Percentiles rank a stretch among this genome's conserved stretches.
These are phyloP conservation scores for Conidiobolus incongruus DNA, from an alignment of 371 early-diverging fungal species.

Conservation along the genomic window DNA sequence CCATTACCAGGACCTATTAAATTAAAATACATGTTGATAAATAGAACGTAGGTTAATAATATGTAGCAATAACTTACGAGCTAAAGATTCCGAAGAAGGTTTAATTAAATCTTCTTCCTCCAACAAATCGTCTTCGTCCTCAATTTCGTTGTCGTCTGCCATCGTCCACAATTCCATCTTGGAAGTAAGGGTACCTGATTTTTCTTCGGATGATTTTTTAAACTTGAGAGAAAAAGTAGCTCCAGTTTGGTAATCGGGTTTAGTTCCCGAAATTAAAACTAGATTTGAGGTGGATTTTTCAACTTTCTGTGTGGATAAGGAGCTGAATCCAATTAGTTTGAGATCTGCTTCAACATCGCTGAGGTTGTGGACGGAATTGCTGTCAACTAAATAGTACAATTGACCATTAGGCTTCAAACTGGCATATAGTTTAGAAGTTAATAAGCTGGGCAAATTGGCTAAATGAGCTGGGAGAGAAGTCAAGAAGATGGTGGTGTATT, in stretches of 20 bases:
- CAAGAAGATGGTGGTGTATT: too few species aligned
- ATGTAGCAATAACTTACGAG: too few species aligned
- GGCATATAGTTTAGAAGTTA: too few species aligned
- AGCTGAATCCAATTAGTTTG: not conserved
- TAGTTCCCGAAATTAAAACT: conserved; percentile 36
- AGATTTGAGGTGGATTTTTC: conserved; percentile 12
- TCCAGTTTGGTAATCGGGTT: conserved; percentile 73
- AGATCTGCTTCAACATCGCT: not conserved
- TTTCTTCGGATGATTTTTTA: conserved; percentile 18
- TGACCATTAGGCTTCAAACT: not conserved
- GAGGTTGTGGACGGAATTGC: not conserved
- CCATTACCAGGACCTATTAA: conserved; percentile 33
- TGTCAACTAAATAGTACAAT: not conserved
- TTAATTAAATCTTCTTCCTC: conserved; percentile 66
- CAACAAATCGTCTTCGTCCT: conserved; percentile 71
- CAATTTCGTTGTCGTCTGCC: conserved; percentile 31
- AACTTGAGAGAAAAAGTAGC: conserved; percentile 37
- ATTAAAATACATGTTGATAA: not conserved
- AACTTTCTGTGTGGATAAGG: not conserved
- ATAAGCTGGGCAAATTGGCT: too few species aligned
- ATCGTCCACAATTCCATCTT: conserved; percentile 37
- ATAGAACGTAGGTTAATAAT: not conserved
- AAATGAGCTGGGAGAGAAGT: too few species aligned
- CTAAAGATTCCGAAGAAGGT: conserved; percentile 36
- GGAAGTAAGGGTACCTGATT: conserved; percentile 6